Evolutionary conservation across 2,329 filamentous ascomycete genomes (phyloP), one percentile per base, ranked within the genome.

Genomic region (Aureobasidium uvarum): DNA sequence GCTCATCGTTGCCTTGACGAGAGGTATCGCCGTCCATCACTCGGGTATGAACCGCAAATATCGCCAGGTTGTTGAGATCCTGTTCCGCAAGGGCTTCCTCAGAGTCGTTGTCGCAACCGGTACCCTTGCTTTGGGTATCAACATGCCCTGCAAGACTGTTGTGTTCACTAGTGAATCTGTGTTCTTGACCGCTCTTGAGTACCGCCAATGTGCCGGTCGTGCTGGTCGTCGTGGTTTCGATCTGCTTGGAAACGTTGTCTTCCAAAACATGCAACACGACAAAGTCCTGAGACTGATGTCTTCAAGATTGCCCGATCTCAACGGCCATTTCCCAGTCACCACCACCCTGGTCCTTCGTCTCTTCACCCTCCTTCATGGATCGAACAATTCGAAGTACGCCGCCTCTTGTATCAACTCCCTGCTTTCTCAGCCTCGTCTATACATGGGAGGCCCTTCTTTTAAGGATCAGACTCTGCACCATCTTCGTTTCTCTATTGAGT

Each of bases 131-230:
- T 79, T 93, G 5, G 90, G 90, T 78, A 89, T 94, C 78, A 94
- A 91, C 69, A 91, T 91, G 88, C 90, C 90, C 11, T 93, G 89
- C 74, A 91, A 90, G 74, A 94, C 90, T 0, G 89, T 92, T 0
- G 85, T 92, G 1, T 94, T 94, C 74, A 83, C 82, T 18, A 89
- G 89, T 0, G 89, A 93, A 73, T 90, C 87, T 0, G 81, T 90
- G 2, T 92, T 85, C 72, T 77, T 94, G 50, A 91, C 89, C 0
- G 85, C 89, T 0, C 83, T 93, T 60, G 91, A 91, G 73, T 94
- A 89, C 74, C 85, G 89, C 10, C 90, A 94, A 74, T 89, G 85
- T 8, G 86, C 89, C 65, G 90, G 91, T 75, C 87, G 90, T 81
- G 88, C 90, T 38, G 90, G 90, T 69, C 87, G 90, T 75, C 85